These are phyloP conservation scores for Vitis rotundifolia DNA, from an alignment of 164 flowering plant genomes.

Conservation along the genomic window DNA sequence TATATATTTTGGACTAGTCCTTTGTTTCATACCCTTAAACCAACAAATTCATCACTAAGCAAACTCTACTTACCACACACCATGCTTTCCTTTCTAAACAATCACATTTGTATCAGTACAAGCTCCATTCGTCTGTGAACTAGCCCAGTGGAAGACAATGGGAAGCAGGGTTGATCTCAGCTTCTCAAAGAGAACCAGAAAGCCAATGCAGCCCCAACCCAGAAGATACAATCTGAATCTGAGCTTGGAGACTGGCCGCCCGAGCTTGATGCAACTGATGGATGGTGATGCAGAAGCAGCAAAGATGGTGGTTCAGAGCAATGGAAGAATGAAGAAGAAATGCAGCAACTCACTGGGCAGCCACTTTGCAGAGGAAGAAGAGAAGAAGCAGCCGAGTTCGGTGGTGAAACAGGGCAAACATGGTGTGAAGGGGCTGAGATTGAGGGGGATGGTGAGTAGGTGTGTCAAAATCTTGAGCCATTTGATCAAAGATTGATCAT, in stretches of 20 bases:
- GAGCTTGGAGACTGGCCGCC: background rate
- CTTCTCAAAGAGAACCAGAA: constrained; percentile 5
- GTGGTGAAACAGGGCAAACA: background rate
- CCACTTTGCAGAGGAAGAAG: constrained; percentile 2
- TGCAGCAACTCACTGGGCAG: background rate
- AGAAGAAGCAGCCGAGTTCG: background rate
- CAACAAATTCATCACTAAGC: constrained; percentile 13
- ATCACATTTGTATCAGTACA: background rate
- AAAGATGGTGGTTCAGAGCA: background rate
- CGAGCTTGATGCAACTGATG: constrained; percentile 1
- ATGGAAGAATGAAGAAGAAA: no score
- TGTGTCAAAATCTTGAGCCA: background rate
- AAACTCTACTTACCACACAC: constrained; percentile 5
- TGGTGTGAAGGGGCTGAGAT: background rate
- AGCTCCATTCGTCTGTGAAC: background rate
- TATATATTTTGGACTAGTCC: no score
- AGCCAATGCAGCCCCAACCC: constrained; percentile 1
- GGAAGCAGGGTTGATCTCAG: background rate
- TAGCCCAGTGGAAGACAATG: background rate
- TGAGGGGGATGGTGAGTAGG: background rate
- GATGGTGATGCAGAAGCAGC: background rate
- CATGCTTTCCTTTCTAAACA: constrained; percentile 2
- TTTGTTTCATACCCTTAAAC: no score
- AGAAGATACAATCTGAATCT: background rate
- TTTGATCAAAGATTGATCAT: background rate